Conservation (phyloP, 371 early-diverging fungal genomes). For the Phascolomyces articulosus region DNA sequence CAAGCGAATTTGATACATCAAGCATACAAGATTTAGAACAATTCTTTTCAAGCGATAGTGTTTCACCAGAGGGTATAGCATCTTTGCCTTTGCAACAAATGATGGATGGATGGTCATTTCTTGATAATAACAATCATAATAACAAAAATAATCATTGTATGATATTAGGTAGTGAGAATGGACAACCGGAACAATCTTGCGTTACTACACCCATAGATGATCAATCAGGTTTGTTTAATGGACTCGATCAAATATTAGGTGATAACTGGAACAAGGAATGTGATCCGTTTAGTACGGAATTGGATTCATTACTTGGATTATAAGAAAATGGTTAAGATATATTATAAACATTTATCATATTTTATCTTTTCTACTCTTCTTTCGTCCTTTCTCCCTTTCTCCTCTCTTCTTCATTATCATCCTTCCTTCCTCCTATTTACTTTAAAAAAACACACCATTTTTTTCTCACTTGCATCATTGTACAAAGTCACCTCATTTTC, state of each 20-base stretch:
- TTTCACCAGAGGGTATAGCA: not conserved
- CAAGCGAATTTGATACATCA: not conserved
- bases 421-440: not conserved
- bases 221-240: not conserved
- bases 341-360: not conserved
- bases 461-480: not conserved
- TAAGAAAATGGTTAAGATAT: not conserved
- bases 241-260: not conserved
- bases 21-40: not conserved
- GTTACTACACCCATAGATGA: not conserved
- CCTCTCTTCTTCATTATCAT: not conserved
- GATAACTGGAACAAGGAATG: not conserved
- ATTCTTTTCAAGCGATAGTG: not conserved
- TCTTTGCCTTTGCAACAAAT: not conserved
- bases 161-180: not conserved
- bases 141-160: no score
- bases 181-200: not conserved
- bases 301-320: not conserved
- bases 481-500: not conserved
- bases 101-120: not conserved
- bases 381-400: not conserved
- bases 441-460: not conserved
- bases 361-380: not conserved
- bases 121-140: not conserved
- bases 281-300: conserved; percentile 1